Evolutionary conservation across 495 filamentous ascomycete genomes (phyloP), one percentile per base, ranked within the genome.

Genomic region (Podospora sp.): DNA sequence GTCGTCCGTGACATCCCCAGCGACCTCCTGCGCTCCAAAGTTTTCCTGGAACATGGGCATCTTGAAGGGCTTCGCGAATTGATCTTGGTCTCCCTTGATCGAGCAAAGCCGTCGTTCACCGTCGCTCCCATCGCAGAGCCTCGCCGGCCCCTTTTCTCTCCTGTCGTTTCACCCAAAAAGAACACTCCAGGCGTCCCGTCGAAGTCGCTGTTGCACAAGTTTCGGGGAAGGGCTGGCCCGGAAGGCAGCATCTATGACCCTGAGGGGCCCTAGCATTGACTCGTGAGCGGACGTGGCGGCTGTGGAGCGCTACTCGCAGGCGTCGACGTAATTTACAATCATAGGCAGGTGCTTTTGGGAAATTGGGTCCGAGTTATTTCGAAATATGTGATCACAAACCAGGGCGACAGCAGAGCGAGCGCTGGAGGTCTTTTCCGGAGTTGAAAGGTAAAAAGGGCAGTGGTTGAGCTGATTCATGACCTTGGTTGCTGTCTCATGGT

Each of bases 21-120:
- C 24, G 24, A 35, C 52, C 35, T 71, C 75, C 26, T 62, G 71
- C 40, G 69, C 69, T 55, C 77, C 76, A 57, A 77, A 69, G 68
- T 80, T 69, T 69, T 86, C 80, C 69, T 83, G 83, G 65, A 87
- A 86, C 68, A 89, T 85, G 64, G 88, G 87, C 88, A 90, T 91
- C 53, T 63, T 81, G 69, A 21, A n/a, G 11, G 27, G n/a, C 40
- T 65, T 24, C 2, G 25, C n/a, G 40, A 46, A 46, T 14, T 46
- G 40, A 46, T 46, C 40, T 14, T 59, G 9, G 56, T 29, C 9
- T 59, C 20, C 52, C 25, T 5, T 33, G 27, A 27, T 18, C 24
- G 62, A 64, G 52, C 33, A 58, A 33, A 49, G 22, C 36, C 8
- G 50, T 59, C 52, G 27, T 29, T 65, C 63, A 36, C 51, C 18